Evolutionary conservation across 2,329 filamentous ascomycete species (phyloP), one percentile per base, ranked within the genome.

Genomic region (Paecilomyces sp.): DNA sequence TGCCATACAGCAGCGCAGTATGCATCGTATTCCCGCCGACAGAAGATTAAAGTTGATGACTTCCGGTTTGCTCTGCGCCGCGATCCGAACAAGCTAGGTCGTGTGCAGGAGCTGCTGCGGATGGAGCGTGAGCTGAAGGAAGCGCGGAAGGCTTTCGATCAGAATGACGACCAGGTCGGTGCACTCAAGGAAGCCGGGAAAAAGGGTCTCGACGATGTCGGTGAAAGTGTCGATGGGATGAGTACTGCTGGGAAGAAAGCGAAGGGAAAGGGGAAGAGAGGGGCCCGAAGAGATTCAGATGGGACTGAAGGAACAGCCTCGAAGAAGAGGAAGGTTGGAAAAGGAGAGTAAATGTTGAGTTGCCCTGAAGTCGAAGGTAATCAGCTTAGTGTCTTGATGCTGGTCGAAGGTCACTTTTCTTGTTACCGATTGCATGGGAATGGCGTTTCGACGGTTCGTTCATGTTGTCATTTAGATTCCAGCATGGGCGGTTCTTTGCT

Each of bases 11-110:
- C 94, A 3, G 91, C 92, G 3, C 86, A 90, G 53, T 88, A 88
- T 57, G 94, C 94, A 0, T 87, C 90, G 73, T 91, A 96, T 75
- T 87, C 90, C 2, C 89, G 92, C 0, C 89, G 94, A 1, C 91
- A 96, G 69, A 99, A 99, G 78, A 92, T 99, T 77, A 99, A 99
- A 75, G 90, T 96, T 69, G 93, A 97, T 70, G 94, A 99, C 76
- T 96, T 99, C 78, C 92, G 95, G 70, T 99, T 96, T 76, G 91
- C 92, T 47, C 85, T 97, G 66, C 85, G 94, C 33, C 86, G 89
- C 64, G 95, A 97, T 70, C 88, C 90, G 8, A 81, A 85, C 61
- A 95, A 96, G 72, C 81, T 97, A 52, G 94, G 94, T 55, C 87
- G 93, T 69, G 92, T 97, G 58, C 87, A 91, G 72, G 92, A 96